Evolutionary conservation across 208 protist species (phyloP), one percentile per base, ranked within the genome.

Genomic region (Trypanosoma melophagium): DNA sequence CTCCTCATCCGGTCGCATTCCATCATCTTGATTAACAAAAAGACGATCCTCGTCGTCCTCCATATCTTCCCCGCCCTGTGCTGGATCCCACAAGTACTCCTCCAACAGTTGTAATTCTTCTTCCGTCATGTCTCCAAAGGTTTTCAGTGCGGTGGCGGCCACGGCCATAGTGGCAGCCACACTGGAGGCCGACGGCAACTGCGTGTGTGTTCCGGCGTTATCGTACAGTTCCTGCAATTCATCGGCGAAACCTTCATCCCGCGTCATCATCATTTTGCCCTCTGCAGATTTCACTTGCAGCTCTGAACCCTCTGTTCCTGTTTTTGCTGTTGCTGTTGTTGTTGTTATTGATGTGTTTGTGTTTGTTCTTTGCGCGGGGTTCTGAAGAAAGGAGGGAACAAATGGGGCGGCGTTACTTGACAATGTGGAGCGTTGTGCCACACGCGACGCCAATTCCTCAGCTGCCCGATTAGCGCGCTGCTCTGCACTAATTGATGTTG

Each of bases 1-100:
- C 71, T 95, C 86, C 69, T 95, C 86, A 24, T 92, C 89, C 5
- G 74, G 47, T 7, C 74, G 61, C 66, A 95, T 82, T 28, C 61
- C 81, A 0, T 88, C 79, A 35, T 92, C 89, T 28, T 81, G 74
- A 60, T 87, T 73, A 14, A 82, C 38, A 58, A 90, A 90, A 7
- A 85, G 22, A n/a, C 71, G 51, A 14, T 76, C 74, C 12, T 74
- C 76, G 1, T 77, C 74, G 7, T 62, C 71, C 0, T 52, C 28
- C 19, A 40, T 24, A 13, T 2, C 52, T 19, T 64, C 56, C 16
- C 60, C 22, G 1, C 41, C 44, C 1, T 63, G 52, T 13, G 60
- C 31, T 25, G 55, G 69, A 40, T 25, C 24, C 24, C 38, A 69
- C 3, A 77, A 22, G 38, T 71, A 72, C 40, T 57, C 57, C 41